These are phyloP conservation scores for Rugiboletus extremiorientalis DNA, from an alignment of 1,284 basidiomycete genomes.

Conservation along the genomic window DNA sequence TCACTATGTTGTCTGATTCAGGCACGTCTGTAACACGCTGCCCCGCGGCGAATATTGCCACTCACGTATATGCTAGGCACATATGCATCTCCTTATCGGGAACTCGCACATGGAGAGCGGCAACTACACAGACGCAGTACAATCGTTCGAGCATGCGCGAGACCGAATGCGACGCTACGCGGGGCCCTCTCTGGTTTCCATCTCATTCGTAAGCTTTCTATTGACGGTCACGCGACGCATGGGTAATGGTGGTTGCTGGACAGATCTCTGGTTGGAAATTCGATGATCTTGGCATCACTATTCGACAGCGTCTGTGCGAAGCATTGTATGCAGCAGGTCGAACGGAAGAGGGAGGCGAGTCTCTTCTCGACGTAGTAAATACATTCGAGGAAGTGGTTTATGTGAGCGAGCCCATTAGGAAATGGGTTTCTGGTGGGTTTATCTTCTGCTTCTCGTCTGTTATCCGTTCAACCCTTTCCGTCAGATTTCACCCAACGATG, in stretches of 20 bases:
- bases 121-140: not conserved
- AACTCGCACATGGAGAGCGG: not conserved
- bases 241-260: no score
- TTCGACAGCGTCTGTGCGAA: not conserved
- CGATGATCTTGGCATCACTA: not conserved
- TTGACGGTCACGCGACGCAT: no score
- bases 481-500: not conserved
- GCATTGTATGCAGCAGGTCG: not conserved
- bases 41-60: accelerated
- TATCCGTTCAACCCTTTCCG: not conserved
- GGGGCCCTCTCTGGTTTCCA: not conserved
- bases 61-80: not conserved
- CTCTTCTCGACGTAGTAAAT: not conserved
- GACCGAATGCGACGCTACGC: no score
- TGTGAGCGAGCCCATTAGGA: not conserved
- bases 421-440: not conserved
- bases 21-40: not conserved
- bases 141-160: not conserved
- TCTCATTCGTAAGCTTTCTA: not conserved
- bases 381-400: not conserved
- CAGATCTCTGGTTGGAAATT: not conserved
- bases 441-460: not conserved
- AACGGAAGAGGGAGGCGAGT: not conserved
- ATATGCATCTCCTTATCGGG: not conserved
- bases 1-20: not conserved